Percentiles rank a stretch among this genome's conserved stretches.
Evolutionary conservation across 805 yeast species (phyloP).

Genomic region (Groenewaldozyma tartarivorans): DNA sequence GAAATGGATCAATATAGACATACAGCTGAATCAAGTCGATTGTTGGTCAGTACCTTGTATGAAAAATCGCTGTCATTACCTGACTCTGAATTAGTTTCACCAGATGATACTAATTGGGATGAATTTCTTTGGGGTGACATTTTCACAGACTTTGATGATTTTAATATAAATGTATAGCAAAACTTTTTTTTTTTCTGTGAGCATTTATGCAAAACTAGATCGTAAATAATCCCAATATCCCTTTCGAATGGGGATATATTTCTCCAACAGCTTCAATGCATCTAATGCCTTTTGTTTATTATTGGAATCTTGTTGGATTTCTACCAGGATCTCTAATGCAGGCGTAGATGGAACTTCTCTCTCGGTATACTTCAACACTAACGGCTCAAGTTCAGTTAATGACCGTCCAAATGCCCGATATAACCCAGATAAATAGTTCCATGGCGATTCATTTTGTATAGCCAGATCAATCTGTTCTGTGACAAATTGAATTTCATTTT

Average conservation of each 20-base stretch:
- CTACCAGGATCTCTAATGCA: constrained; percentile 57
- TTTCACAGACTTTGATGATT: no score
- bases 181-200: no score
- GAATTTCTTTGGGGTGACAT: no score
- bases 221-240: constrained; percentile 52
- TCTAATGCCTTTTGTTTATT: constrained; percentile 29
- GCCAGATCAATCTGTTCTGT: constrained; percentile 41
- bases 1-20: background rate
- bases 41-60: background rate
- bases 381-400: constrained; percentile 33
- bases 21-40: background rate
- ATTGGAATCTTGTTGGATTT: constrained; percentile 32
- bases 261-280: constrained; percentile 43
- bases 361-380: constrained; percentile 29
- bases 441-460: constrained; percentile 75
- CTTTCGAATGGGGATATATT: constrained; percentile 52
- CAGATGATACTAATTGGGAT: no score
- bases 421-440: constrained; percentile 74
- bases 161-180: no score
- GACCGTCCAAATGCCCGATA: constrained; percentile 26
- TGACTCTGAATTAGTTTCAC: no score
- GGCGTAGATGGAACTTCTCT: constrained; percentile 38
- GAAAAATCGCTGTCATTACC: background rate
- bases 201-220: no score
- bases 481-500: constrained; percentile 46